phyloP scores from a whole-genome alignment of 495 filamentous ascomycete species.

The Hyaloscypha bicolor region DNA sequence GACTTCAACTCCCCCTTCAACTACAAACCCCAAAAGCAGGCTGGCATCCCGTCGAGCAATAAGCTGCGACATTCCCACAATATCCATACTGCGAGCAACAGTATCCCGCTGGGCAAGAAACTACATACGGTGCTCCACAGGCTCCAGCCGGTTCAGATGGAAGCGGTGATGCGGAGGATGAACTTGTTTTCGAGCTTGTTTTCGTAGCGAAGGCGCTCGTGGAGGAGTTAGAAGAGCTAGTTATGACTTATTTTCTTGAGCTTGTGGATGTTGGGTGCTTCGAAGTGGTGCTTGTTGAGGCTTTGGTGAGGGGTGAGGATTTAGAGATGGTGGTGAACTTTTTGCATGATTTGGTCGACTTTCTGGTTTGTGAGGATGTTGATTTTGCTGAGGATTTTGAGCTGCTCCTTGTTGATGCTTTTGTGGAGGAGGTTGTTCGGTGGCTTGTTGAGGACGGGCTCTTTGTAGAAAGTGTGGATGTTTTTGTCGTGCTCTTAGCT shows the following conservation, averaged over 20 bases:
- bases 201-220: background rate
- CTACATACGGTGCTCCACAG: constrained; percentile 7
- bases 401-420: background rate
- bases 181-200: background rate
- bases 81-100: constrained; percentile 17
- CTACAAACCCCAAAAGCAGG: constrained; percentile 12
- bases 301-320: no score
- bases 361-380: no score
- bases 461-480: constrained; percentile 27
- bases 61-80: background rate
- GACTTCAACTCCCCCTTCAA: no score
- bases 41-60: constrained; percentile 13
- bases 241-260: no score
- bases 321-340: no score
- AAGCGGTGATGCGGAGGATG: background rate
- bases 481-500: background rate
- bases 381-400: background rate
- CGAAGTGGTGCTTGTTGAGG: no score
- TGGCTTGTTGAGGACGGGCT: constrained; percentile 21
- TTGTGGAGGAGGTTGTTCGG: background rate
- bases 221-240: no score
- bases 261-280: no score
- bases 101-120: constrained; percentile 1
- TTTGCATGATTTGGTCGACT: no score
- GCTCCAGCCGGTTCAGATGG: background rate